Evolutionary conservation across 1,284 basidiomycete genomes (phyloP).

Genomic region (Xerocomus minutiporus): DNA sequence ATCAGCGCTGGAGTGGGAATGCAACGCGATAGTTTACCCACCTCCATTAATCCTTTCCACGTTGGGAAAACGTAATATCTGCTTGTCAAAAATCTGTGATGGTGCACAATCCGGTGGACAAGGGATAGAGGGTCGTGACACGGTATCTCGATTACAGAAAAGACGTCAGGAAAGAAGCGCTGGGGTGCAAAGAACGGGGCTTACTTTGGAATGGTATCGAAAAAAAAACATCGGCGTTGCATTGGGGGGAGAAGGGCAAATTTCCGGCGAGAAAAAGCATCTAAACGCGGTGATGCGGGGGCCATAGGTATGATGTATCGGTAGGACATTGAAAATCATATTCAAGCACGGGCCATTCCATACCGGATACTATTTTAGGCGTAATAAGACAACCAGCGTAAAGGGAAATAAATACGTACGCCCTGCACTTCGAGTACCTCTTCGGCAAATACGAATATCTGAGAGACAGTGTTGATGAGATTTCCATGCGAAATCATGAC

Average conservation of each 20-base stretch:
- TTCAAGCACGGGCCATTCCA: slow-evolving; percentile 41
- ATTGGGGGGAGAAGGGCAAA: slow-evolving; percentile 52
- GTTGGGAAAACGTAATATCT: slow-evolving; percentile 47
- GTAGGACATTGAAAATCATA: slow-evolving; percentile 53
- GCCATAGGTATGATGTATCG: slow-evolving; percentile 31
- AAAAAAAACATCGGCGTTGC: slow-evolving; percentile 49
- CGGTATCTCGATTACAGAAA: too few relatives aligned
- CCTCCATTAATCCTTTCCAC: slow-evolving; percentile 45
- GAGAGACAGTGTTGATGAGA: too few relatives aligned
- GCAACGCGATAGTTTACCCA: slow-evolving; percentile 23
- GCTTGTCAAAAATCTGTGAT: slow-evolving; percentile 44
- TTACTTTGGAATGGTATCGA: slow-evolving; percentile 43
- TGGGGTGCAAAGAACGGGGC: slow-evolving; percentile 7
- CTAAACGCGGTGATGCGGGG: slow-evolving; percentile 53
- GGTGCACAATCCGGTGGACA: slow-evolving; percentile 59
- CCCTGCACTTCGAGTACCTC: slow-evolving; percentile 16
- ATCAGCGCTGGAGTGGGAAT: neutral
- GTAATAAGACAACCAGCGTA: neutral
- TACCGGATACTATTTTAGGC: slow-evolving; percentile 35
- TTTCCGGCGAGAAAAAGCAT: slow-evolving; percentile 41
- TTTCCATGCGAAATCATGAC: too few relatives aligned
- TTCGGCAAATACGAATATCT: too few relatives aligned
- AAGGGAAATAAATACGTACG: slow-evolving; percentile 10
- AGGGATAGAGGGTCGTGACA: slow-evolving; percentile 37
- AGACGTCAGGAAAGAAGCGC: too few relatives aligned